A percentile compares a stretch with the other conserved stretches of the same genome.
Evolutionary conservation across 78 protist species (phyloP).

Genomic region (Dictyostelium citrinum): DNA sequence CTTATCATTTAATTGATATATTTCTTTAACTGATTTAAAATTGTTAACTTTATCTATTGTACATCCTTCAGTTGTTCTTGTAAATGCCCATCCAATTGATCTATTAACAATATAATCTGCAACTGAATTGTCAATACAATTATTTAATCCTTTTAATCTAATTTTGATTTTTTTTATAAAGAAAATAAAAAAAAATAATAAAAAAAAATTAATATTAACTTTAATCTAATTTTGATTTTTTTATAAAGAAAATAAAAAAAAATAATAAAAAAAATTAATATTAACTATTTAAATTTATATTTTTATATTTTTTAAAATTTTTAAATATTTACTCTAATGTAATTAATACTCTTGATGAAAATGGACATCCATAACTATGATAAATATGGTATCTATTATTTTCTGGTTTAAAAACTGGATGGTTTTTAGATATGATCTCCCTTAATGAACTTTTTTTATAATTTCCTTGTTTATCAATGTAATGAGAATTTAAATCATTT

Average conservation of each 20-base stretch:
- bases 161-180: too few relatives aligned
- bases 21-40: background rate
- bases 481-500: background rate
- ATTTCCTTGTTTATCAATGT: background rate
- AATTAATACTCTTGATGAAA: constrained; percentile 54
- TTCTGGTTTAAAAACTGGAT: constrained; percentile 48
- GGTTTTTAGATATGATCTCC: background rate
- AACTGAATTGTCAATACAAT: constrained; percentile 54
- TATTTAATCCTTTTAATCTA: constrained; percentile 84
- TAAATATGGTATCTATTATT: constrained; percentile 80
- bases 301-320: background rate
- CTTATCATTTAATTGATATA: constrained; percentile 5
- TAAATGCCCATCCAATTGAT: constrained; percentile 37
- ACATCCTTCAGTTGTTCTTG: background rate
- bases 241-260: too few relatives aligned
- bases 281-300: background rate
- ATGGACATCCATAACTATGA: constrained; percentile 83
- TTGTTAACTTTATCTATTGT: constrained; percentile 37
- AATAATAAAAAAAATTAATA: too few relatives aligned
- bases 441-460: background rate
- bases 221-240: too few relatives aligned
- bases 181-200: too few relatives aligned
- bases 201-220: background rate
- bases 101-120: constrained; percentile 20
- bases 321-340: background rate